These are phyloP conservation scores for Hypoxylon sp. DNA, from an alignment of 2,329 filamentous ascomycete genomes.

Conservation along the genomic window DNA sequence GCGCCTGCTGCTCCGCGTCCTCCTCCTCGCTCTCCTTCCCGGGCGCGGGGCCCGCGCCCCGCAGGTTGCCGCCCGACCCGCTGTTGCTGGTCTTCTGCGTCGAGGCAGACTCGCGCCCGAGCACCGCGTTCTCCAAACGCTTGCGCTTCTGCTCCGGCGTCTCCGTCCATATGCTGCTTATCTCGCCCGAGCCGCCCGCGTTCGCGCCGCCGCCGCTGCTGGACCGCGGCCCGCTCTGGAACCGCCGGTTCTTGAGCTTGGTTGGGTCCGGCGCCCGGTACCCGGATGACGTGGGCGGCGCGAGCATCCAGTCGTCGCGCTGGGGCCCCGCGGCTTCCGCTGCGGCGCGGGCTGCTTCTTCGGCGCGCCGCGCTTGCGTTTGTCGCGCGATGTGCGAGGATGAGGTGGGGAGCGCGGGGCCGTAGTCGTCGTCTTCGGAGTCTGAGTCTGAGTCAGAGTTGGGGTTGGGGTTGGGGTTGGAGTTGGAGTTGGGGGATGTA, in stretches of 20 bases:
- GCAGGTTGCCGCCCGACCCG: neutral
- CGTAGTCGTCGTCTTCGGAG: slow-evolving; percentile 67
- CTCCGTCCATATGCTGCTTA: slow-evolving; percentile 88
- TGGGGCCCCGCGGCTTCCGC: slow-evolving; percentile 64
- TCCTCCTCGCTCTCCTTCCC: slow-evolving; percentile 56
- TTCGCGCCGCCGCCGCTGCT: slow-evolving; percentile 51
- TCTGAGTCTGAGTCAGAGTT: slow-evolving; percentile 56
- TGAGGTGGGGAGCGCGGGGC: slow-evolving; percentile 70
- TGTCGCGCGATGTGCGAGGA: slow-evolving; percentile 51
- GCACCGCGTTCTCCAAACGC: slow-evolving; percentile 83
- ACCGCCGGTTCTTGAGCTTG: slow-evolving; percentile 85
- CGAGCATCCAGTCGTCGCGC: slow-evolving; percentile 89
- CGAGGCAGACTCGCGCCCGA: slow-evolving; percentile 74
- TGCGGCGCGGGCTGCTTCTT: slow-evolving; percentile 50
- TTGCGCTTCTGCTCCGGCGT: slow-evolving; percentile 90
- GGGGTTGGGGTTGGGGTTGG: neutral
- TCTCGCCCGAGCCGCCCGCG: slow-evolving; percentile 58
- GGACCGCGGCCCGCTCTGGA: slow-evolving; percentile 75
- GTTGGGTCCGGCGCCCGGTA: slow-evolving; percentile 82
- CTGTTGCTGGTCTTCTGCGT: slow-evolving; percentile 62
- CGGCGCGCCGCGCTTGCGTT: slow-evolving; percentile 50
- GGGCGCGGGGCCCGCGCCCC: slow-evolving; percentile 38
- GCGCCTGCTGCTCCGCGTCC: slow-evolving; percentile 68
- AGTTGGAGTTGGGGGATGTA: slow-evolving; percentile 43
- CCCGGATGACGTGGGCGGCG: slow-evolving; percentile 72